A percentile compares a stretch with the other conserved stretches of the same genome.
Evolutionary conservation across 2,329 filamentous ascomycete genomes (phyloP).

Genomic region (Colletotrichum coccodes): DNA sequence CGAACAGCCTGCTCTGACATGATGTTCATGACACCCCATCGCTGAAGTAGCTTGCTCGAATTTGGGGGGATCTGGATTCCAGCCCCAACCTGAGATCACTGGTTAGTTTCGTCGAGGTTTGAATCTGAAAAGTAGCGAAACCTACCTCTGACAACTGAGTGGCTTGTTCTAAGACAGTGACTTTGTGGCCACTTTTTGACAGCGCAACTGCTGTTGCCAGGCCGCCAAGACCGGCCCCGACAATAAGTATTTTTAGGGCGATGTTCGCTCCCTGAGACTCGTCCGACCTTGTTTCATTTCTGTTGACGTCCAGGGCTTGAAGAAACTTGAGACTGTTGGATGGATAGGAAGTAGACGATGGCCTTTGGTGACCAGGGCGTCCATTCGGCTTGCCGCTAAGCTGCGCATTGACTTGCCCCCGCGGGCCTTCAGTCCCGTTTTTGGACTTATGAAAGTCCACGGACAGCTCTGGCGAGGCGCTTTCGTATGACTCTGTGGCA

Average conservation of each 20-base stretch:
- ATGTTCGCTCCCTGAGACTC: neutral
- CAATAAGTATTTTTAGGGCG: conserved; percentile 20
- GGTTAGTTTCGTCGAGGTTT: too few relatives aligned
- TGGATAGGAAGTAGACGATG: conserved; percentile 14
- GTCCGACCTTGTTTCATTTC: neutral
- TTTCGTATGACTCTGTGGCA: neutral
- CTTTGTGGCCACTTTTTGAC: conserved; percentile 21
- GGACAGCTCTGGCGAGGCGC: neutral
- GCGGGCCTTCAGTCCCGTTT: neutral
- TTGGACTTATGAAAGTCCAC: neutral
- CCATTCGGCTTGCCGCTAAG: neutral
- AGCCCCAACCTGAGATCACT: conserved; percentile 28
- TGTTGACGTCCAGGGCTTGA: neutral
- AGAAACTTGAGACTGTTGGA: conserved; percentile 30
- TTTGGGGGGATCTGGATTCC: conserved; percentile 36
- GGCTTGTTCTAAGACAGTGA: conserved; percentile 33
- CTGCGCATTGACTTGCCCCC: neutral
- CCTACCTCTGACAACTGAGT: conserved; percentile 14
- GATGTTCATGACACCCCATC: conserved; percentile 37
- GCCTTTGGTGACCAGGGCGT: neutral
- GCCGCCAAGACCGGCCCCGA: conserved; percentile 33
- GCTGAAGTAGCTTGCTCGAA: conserved; percentile 30
- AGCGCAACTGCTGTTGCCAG: conserved; percentile 31
- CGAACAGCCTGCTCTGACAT: conserved; percentile 35
- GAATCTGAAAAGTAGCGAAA: too few relatives aligned